These are phyloP conservation scores for Microthlaspi erraticum DNA, from an alignment of 345 rosid species.

Conservation along the genomic window DNA sequence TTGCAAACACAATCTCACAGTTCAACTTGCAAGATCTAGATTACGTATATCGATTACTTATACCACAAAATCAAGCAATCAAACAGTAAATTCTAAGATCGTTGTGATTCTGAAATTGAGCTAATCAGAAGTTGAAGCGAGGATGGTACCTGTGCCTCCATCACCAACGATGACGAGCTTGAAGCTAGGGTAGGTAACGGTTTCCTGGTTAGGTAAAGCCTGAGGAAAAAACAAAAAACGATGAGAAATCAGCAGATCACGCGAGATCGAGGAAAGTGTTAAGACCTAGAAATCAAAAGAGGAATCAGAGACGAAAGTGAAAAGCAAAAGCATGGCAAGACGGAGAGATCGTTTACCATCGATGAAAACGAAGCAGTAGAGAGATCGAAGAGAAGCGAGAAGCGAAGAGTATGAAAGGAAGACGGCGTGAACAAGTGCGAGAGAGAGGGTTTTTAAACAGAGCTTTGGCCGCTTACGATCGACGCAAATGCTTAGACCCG, in stretches of 20 bases:
- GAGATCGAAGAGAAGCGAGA: slow-evolving; percentile 25
- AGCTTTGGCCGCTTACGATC: slow-evolving; percentile 31
- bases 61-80: too few relatives aligned
- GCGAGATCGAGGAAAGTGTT: slow-evolving; percentile 11
- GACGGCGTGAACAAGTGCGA: slow-evolving; percentile 25
- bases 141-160: slow-evolving; percentile 78
- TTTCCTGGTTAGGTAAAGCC: slow-evolving; percentile 82
- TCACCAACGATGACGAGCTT: slow-evolving; percentile 98
- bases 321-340: not conserved
- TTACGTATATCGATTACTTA: not conserved
- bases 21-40: not conserved
- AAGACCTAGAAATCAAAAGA: not conserved
- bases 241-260: slow-evolving; percentile 12
- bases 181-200: slow-evolving; percentile 79
- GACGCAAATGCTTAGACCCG: slow-evolving; percentile 35
- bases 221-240: slow-evolving; percentile 23
- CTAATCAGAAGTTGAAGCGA: not conserved
- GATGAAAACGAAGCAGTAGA: slow-evolving; percentile 8
- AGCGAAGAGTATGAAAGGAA: slow-evolving; percentile 12
- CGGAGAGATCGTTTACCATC: slow-evolving; percentile 28
- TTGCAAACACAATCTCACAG: not conserved
- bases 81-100: not conserved
- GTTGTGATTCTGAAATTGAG: not conserved
- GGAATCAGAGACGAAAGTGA: not conserved
- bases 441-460: slow-evolving; percentile 35